phyloP scores from a whole-genome alignment of 306 rosid species.

The Luffa acutangula region DNA sequence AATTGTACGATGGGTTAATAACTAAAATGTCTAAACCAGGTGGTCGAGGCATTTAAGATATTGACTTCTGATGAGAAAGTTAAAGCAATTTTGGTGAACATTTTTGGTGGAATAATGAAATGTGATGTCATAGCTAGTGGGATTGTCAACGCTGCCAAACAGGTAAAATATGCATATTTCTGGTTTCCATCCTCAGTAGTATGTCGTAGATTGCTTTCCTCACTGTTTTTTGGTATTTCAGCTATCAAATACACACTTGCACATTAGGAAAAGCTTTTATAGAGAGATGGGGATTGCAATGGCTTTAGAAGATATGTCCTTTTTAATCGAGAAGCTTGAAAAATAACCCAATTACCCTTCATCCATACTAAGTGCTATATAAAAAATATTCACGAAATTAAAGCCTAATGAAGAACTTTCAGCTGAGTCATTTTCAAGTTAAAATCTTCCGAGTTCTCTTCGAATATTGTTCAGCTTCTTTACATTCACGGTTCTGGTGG shows the following conservation, averaged over 20 bases:
- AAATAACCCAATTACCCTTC: background rate
- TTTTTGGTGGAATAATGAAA: conserved; percentile 98
- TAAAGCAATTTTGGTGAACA: conserved; percentile 94
- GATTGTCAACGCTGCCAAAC: conserved; percentile 95
- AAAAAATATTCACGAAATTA: background rate
- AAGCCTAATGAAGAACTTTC: background rate
- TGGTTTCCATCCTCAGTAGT: conserved; percentile 1
- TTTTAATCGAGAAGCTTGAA: background rate
- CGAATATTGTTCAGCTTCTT: background rate
- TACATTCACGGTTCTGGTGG: background rate
- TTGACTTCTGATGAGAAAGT: conserved; percentile 95
- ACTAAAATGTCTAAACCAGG: conserved; percentile 38
- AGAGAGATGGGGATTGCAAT: background rate
- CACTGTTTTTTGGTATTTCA: background rate
- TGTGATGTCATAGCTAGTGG: conserved; percentile 97
- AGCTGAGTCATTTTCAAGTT: background rate
- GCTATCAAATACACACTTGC: background rate
- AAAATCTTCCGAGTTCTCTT: background rate
- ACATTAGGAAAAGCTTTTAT: background rate
- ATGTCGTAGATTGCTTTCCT: background rate
- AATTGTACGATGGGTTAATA: background rate
- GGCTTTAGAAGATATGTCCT: background rate
- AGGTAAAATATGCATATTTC: conserved; percentile 29
- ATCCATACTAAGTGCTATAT: background rate
- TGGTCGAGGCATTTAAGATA: conserved; percentile 91